Percentiles rank a stretch among this genome's conserved stretches.
phyloP scores from a whole-genome alignment of 2,329 filamentous ascomycete genomes.

The Pyricularia sp. region DNA sequence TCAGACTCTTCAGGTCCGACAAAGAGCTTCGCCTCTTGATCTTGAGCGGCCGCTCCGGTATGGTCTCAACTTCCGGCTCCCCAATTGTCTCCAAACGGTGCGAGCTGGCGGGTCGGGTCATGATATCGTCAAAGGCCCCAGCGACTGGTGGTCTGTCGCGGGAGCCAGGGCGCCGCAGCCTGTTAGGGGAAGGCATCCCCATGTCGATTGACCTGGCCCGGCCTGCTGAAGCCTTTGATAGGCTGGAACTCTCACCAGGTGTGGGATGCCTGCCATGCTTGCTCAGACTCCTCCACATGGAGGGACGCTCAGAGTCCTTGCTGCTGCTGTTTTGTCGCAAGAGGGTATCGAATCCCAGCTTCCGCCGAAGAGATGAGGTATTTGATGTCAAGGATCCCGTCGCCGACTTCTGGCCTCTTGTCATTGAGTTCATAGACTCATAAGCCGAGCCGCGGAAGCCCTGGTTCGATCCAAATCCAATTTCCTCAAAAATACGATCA shows the following conservation, averaged over 20 bases:
- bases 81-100: slow-evolving; percentile 50
- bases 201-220: slow-evolving; percentile 74
- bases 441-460: slow-evolving; percentile 43
- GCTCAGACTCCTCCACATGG: slow-evolving; percentile 81
- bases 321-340: slow-evolving; percentile 69
- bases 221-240: slow-evolving; percentile 57
- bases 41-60: slow-evolving; percentile 34
- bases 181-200: slow-evolving; percentile 31
- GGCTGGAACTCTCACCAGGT: slow-evolving; percentile 50
- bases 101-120: slow-evolving; percentile 14
- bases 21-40: slow-evolving; percentile 88
- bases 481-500: slow-evolving; percentile 74
- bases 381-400: slow-evolving; percentile 76
- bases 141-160: slow-evolving; percentile 52
- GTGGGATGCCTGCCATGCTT: slow-evolving; percentile 58
- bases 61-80: slow-evolving; percentile 36
- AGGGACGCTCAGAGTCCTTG: slow-evolving; percentile 55
- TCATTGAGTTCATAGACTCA: slow-evolving; percentile 49
- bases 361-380: slow-evolving; percentile 72
- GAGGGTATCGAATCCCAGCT: slow-evolving; percentile 71
- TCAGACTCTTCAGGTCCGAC: slow-evolving; percentile 65
- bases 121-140: slow-evolving; percentile 50
- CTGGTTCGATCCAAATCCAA: slow-evolving; percentile 26
- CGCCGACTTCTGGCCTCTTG: slow-evolving; percentile 45
- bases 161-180: slow-evolving; percentile 42